A percentile compares a stretch with the other conserved stretches of the same genome.
Evolutionary conservation across 2,329 filamentous ascomycete genomes (phyloP).

Genomic region (Penicillium aurantiogriseum): DNA sequence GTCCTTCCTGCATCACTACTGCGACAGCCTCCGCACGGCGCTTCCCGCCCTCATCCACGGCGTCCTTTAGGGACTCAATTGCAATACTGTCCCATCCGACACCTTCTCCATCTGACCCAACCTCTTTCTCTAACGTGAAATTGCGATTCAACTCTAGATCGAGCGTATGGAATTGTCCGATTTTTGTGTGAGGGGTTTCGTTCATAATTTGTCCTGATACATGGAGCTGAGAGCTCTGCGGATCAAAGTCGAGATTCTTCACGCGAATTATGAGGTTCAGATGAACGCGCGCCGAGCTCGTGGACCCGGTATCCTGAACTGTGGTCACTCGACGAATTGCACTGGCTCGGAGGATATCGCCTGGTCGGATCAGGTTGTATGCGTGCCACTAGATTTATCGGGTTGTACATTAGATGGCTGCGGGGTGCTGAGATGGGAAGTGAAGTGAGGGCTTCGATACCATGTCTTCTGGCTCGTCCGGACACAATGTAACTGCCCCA

Average conservation of each 20-base stretch:
- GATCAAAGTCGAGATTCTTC: conserved; percentile 67
- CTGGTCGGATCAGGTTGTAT: conserved; percentile 68
- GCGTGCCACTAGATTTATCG: conserved; percentile 61
- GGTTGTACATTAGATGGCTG: conserved; percentile 7
- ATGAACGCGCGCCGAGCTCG: conserved; percentile 62
- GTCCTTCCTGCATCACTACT: conserved; percentile 82
- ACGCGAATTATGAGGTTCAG: conserved; percentile 65
- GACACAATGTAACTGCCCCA: conserved; percentile 64
- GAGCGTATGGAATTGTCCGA: conserved; percentile 68
- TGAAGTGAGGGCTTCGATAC: conserved; percentile 37
- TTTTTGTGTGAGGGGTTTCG: conserved; percentile 66
- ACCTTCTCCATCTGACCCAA: conserved; percentile 47
- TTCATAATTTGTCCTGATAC: conserved; percentile 64
- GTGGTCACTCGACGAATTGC: conserved; percentile 67
- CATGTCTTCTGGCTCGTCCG: conserved; percentile 75
- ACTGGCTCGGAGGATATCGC: conserved; percentile 63
- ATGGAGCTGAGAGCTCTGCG: conserved; percentile 66
- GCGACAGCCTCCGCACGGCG: conserved; percentile 81
- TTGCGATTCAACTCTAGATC: conserved; percentile 85
- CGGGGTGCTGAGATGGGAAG: background rate
- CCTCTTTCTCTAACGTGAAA: conserved; percentile 81
- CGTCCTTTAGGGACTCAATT: conserved; percentile 72
- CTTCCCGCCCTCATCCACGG: conserved; percentile 66
- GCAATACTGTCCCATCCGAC: conserved; percentile 87
- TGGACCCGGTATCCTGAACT: conserved; percentile 58